Percentiles rank a stretch among this genome's conserved stretches.
Conservation (phyloP, 176 grass and related monocot species). For the Dactylis glomerata region DNA sequence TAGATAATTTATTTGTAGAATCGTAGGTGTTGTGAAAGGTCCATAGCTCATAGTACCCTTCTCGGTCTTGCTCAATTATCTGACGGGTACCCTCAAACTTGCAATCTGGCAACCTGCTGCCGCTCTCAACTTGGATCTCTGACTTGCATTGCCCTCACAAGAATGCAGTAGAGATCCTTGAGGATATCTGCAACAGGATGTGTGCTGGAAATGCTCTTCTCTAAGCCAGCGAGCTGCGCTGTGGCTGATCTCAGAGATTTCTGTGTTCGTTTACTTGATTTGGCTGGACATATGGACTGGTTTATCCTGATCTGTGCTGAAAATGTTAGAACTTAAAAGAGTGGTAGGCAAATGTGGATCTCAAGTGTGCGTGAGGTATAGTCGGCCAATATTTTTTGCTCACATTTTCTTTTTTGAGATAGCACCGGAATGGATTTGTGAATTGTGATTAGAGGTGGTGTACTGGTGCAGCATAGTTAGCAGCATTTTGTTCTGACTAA, state of each 20-base stretch:
- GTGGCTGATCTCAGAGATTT: background rate
- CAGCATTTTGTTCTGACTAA: slow-evolving; percentile 35
- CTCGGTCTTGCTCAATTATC: background rate
- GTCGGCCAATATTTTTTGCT: slow-evolving; percentile 28
- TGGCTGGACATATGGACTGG: background rate
- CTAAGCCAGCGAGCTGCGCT: slow-evolving; percentile 10
- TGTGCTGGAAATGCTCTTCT: slow-evolving; percentile 23
- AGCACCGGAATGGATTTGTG: slow-evolving; percentile 38
- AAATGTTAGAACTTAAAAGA: background rate
- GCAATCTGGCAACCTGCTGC: slow-evolving; percentile 39
- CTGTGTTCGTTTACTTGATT: background rate
- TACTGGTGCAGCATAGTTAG: slow-evolving; percentile 29
- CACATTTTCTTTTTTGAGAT: slow-evolving; percentile 9
- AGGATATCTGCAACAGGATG: slow-evolving; percentile 54
- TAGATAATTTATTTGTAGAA: slow-evolving; percentile 52
- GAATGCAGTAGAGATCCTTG: slow-evolving; percentile 25
- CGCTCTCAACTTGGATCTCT: slow-evolving; percentile 42
- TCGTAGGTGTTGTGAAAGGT: slow-evolving; percentile 42
- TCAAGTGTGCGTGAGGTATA: slow-evolving; percentile 27
- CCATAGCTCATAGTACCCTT: slow-evolving; percentile 39
- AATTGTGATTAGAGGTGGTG: slow-evolving; percentile 42
- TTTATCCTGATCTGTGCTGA: background rate
- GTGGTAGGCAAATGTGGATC: slow-evolving; percentile 25
- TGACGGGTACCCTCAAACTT: slow-evolving; percentile 1
- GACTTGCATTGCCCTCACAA: background rate